Base-by-base conservation (phyloP, 2,329 filamentous ascomycete species). In the Ophiosphaerella korrae region DNA sequence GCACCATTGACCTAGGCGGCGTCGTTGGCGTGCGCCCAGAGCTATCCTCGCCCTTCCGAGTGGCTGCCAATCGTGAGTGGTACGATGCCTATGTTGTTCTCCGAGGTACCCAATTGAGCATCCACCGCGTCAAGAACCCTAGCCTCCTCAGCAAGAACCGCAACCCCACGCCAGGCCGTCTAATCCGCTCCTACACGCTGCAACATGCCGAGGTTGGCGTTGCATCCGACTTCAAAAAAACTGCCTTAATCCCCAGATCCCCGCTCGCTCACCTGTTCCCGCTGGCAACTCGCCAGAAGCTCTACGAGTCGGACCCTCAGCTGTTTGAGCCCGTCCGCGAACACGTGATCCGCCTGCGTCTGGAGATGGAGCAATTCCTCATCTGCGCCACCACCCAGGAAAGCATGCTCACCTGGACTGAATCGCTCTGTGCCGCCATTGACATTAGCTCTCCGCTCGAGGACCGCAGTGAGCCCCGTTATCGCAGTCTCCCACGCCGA, bases 141-240 rank as follows among this genome's bases (percentile, higher is more conserved):
- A 33, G 57, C 37, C 48, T 74, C 24, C 65, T 73, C 55, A 68
- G 66, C 63, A 81, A 78, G 57, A 75, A 74, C 78, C 14, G 80
- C 81, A 63, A 78, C 75, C 60, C 82, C 77, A 24, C 77, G 74
- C 35, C 87, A 73, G 83, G 82, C 16, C 78, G 78, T 48, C 73
- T 90, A 33, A 76, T 90, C 56, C 83, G 80, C 67, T 82, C 81
- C n/a, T 92, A 90, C 67, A 88, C 85, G 45, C 78, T 92, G 41
- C 82, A 90, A 57, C 86, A 91, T 67, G 88, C 88, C 18, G 88
- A 92, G 71, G 84, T 88, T 18, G 88, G 88, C 9, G 82, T 91
- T 54, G 88, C 89, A 8, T 82, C 84, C 13, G 88, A 92, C 71
- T 88, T 89, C 67, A 80, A 82, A 62, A 89, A 90, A 81, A 69